Percentiles rank a stretch among this genome's conserved stretches.
phyloP scores from a whole-genome alignment of 179 eudicot genomes.

The Beta macrorhiza region DNA sequence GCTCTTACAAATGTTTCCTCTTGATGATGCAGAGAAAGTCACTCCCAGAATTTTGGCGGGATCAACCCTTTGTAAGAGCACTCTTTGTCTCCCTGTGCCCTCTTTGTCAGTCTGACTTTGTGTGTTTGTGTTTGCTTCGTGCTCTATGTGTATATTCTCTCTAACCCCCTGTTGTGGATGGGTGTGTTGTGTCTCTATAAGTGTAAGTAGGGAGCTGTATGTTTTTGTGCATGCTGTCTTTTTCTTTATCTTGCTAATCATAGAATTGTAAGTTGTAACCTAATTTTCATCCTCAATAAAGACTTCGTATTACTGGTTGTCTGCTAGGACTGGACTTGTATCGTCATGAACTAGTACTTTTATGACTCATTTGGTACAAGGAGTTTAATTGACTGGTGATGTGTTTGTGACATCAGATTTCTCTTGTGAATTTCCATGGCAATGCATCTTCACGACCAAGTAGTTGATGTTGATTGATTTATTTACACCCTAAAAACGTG shows the following conservation, averaged over 20 bases:
- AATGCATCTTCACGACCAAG: background rate
- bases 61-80: conserved; percentile 61
- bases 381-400: background rate
- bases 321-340: background rate
- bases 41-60: conserved; percentile 93
- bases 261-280: too few relatives aligned
- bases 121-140: background rate
- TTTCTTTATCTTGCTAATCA: background rate
- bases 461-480: background rate
- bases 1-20: conserved; percentile 17
- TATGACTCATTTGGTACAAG: background rate
- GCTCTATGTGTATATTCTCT: background rate
- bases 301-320: background rate
- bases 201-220: background rate
- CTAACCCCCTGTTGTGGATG: too few relatives aligned
- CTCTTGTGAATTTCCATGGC: background rate
- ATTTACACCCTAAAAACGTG: background rate
- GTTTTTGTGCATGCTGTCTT: conserved; percentile 6
- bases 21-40: conserved; percentile 62
- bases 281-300: too few relatives aligned
- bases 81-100: conserved; percentile 5
- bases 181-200: background rate
- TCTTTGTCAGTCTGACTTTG: background rate
- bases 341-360: background rate
- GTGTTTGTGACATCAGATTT: background rate